phyloP scores from a whole-genome alignment of 192 early-diverging fungal species.

The Coemansia sp. region DNA sequence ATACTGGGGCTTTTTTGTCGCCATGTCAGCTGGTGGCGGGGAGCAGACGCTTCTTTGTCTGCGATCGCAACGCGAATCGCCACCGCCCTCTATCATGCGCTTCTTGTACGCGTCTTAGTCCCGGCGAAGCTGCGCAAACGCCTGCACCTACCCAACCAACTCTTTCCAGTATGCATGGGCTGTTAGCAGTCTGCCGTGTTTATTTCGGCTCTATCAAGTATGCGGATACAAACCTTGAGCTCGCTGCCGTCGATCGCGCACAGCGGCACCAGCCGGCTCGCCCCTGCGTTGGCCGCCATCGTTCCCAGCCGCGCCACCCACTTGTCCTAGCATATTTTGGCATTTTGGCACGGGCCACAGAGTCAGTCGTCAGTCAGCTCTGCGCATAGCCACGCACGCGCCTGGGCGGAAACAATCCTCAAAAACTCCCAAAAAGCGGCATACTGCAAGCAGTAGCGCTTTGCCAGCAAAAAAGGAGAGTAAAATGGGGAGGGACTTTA shows the following conservation, averaged over 20 bases:
- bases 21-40: too few relatives aligned
- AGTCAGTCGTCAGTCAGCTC: not conserved
- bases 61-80: not conserved
- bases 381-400: not conserved
- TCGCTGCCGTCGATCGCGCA: slow-evolving; percentile 23
- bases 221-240: slow-evolving; percentile 24
- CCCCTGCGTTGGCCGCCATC: not conserved
- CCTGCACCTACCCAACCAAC: slow-evolving; percentile 27
- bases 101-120: not conserved
- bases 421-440: not conserved
- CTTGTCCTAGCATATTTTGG: too few relatives aligned
- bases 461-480: not conserved
- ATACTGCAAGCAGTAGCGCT: not conserved
- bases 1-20: too few relatives aligned
- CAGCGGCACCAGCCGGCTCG: slow-evolving; percentile 27
- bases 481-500: not conserved
- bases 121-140: slow-evolving; percentile 34
- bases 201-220: not conserved
- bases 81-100: not conserved
- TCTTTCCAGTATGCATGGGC: not conserved
- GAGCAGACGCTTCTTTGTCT: too few relatives aligned
- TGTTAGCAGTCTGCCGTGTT: not conserved
- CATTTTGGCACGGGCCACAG: too few relatives aligned
- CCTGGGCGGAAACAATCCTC: not conserved
- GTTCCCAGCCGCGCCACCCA: slow-evolving; percentile 30